A percentile compares a stretch with the other conserved stretches of the same genome.
phyloP scores from a whole-genome alignment of 148 eudicot genomes.

The Nyssa sinensis region DNA sequence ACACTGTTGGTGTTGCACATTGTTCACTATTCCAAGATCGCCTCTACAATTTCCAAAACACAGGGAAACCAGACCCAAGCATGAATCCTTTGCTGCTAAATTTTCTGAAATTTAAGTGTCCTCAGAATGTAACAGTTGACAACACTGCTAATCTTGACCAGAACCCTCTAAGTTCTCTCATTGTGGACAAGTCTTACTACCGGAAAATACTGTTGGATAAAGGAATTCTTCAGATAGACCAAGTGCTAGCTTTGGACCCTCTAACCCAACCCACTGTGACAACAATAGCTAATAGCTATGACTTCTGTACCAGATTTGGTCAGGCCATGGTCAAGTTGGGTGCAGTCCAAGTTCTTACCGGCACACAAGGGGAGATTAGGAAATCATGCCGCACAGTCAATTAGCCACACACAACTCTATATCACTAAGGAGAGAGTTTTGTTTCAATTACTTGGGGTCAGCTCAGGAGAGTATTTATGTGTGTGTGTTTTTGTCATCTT shows the following conservation, averaged over 20 bases:
- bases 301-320: conserved; percentile 49
- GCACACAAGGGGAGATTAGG: conserved; percentile 50
- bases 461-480: no score
- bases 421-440: neutral
- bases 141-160: conserved; percentile 45
- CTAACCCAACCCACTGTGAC: conserved; percentile 32
- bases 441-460: no score
- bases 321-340: conserved; percentile 70
- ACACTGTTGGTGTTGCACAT: conserved; percentile 58
- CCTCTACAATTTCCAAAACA: conserved; percentile 42
- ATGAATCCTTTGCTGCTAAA: conserved; percentile 28
- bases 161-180: conserved; percentile 25
- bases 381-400: conserved; percentile 42
- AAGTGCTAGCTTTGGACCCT: conserved; percentile 39
- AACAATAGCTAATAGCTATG: conserved; percentile 27
- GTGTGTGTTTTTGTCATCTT: no score
- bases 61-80: conserved; percentile 35
- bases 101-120: conserved; percentile 28
- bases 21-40: conserved; percentile 41
- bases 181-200: conserved; percentile 48
- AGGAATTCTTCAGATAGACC: conserved; percentile 54
- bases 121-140: conserved; percentile 19
- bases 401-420: neutral
- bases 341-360: conserved; percentile 43
- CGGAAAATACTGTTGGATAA: conserved; percentile 27